Evolutionary conservation across 2,329 filamentous ascomycete genomes (phyloP).

Genomic region (Cordyceps cateniannulata): DNA sequence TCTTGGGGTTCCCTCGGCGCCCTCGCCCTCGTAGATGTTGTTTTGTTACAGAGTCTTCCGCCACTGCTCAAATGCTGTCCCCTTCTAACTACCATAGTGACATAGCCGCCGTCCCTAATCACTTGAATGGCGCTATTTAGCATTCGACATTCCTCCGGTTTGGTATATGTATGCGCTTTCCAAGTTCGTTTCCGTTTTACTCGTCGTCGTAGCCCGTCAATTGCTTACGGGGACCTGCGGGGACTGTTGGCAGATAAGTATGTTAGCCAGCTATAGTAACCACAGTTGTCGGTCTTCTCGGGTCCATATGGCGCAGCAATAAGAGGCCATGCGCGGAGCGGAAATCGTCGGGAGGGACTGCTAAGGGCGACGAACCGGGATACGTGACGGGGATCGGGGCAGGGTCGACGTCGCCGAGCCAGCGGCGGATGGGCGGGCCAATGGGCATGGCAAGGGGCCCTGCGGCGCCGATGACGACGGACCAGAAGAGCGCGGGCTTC

Average conservation of each 20-base stretch:
- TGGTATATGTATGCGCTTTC: slow-evolving; percentile 11
- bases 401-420: slow-evolving; percentile 67
- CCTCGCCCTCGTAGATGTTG: neutral
- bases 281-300: neutral
- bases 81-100: neutral
- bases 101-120: too few species aligned
- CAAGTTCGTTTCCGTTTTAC: slow-evolving; percentile 18
- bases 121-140: too few species aligned
- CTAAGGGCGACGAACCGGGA: slow-evolving; percentile 62
- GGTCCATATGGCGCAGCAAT: neutral
- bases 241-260: slow-evolving; percentile 35
- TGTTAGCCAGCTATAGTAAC: slow-evolving; percentile 1
- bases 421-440: slow-evolving; percentile 66
- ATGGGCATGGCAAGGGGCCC: slow-evolving; percentile 66
- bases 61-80: neutral
- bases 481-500: slow-evolving; percentile 89
- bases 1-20: neutral
- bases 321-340: neutral
- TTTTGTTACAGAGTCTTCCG: slow-evolving; percentile 10
- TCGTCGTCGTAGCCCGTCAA: slow-evolving; percentile 56
- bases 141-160: neutral
- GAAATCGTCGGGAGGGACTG: neutral
- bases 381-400: slow-evolving; percentile 80
- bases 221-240: slow-evolving; percentile 51
- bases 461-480: slow-evolving; percentile 62